phyloP scores from a whole-genome alignment of 306 rosid genomes.

The Vicia villosa region DNA sequence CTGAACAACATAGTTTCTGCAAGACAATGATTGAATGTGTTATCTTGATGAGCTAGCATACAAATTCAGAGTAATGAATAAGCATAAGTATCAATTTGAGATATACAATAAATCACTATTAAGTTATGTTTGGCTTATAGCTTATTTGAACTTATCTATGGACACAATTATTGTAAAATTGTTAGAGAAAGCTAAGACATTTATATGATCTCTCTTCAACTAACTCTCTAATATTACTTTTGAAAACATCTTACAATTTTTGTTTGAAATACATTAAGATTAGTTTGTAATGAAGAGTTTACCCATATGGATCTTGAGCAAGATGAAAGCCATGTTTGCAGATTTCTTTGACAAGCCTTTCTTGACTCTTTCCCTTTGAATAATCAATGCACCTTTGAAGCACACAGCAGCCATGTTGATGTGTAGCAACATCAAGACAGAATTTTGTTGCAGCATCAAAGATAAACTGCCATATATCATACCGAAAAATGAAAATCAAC shows the following conservation, averaged over 20 bases:
- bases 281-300: constrained; percentile 11
- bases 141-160: neutral
- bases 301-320: constrained; percentile 80
- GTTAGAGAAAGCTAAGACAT: neutral
- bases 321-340: constrained; percentile 62
- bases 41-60: neutral
- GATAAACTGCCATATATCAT: constrained; percentile 54
- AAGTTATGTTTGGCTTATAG: neutral
- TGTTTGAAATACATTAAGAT: neutral
- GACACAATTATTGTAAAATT: neutral
- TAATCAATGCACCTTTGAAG: constrained; percentile 68
- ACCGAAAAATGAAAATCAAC: constrained; percentile 1
- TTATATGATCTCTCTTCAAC: neutral
- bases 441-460: constrained; percentile 63
- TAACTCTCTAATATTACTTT: neutral
- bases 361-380: constrained; percentile 52
- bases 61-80: constrained; percentile 4
- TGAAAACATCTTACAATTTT: neutral
- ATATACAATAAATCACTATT: neutral
- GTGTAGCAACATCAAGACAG: constrained; percentile 67
- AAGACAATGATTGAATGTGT: neutral
- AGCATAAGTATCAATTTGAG: neutral
- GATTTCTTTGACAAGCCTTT: constrained; percentile 56
- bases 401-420: constrained; percentile 80
- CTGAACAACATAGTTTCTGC: constrained; percentile 82